Percentiles rank a stretch among this genome's conserved stretches.
phyloP scores from a whole-genome alignment of 192 early-diverging fungal genomes.

The Coemansia asiatica region DNA sequence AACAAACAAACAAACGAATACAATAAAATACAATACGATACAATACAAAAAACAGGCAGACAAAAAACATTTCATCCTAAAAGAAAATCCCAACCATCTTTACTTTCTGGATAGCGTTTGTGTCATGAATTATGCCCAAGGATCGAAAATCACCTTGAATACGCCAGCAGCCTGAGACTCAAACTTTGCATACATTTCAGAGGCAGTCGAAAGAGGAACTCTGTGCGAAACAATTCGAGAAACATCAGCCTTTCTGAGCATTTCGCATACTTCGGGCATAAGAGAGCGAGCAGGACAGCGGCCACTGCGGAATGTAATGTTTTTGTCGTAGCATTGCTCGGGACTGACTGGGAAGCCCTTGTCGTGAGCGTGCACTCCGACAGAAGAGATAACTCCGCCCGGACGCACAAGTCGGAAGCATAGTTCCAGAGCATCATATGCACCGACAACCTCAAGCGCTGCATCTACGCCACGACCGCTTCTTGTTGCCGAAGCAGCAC shows the following conservation, averaged over 20 bases:
- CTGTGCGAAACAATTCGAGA: slow-evolving; percentile 51
- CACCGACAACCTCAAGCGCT: slow-evolving; percentile 59
- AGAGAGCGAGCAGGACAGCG: slow-evolving; percentile 57
- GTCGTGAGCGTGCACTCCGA: slow-evolving; percentile 57
- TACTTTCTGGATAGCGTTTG: no score
- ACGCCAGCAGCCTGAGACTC: slow-evolving; percentile 29
- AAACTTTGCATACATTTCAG: slow-evolving; percentile 56
- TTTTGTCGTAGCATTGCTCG: slow-evolving; percentile 59
- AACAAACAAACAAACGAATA: no score
- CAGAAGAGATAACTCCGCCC: slow-evolving; percentile 57
- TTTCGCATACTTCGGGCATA: slow-evolving; percentile 38
- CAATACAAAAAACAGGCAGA: no score
- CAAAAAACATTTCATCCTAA: no score
- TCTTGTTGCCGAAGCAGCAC: slow-evolving; percentile 21
- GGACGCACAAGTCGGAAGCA: slow-evolving; percentile 54
- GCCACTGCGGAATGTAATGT: slow-evolving; percentile 56
- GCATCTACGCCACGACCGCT: slow-evolving; percentile 51
- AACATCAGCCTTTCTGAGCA: slow-evolving; percentile 33
- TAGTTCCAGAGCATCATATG: slow-evolving; percentile 40
- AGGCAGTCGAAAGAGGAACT: slow-evolving; percentile 42
- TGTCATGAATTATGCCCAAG: slow-evolving; percentile 12
- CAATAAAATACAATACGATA: no score
- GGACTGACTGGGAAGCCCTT: slow-evolving; percentile 58
- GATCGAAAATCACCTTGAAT: slow-evolving; percentile 39
- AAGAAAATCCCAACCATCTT: no score